phyloP scores from a whole-genome alignment of 805 yeast species.

The Saccharomycopsis schoenii region DNA sequence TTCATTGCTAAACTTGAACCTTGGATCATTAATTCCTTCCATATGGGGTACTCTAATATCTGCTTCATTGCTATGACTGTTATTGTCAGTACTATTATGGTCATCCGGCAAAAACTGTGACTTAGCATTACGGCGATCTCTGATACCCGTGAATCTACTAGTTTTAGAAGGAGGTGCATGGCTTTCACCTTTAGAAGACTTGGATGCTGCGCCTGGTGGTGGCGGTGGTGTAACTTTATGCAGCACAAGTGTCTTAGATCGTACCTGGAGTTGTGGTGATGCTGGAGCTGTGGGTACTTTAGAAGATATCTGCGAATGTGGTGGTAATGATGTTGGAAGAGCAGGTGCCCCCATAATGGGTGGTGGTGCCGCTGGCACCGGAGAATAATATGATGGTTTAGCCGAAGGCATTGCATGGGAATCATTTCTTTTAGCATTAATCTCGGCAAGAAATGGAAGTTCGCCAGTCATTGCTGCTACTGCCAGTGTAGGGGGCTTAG shows the following conservation, averaged over 20 bases:
- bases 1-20: constrained; percentile 61
- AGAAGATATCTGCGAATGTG: constrained; percentile 8
- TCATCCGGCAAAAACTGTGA: not conserved
- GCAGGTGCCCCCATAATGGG: constrained; percentile 19
- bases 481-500: constrained; percentile 4
- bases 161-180: constrained; percentile 21
- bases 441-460: constrained; percentile 49
- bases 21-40: constrained; percentile 49
- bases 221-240: constrained; percentile 17
- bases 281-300: constrained; percentile 18
- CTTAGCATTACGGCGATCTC: constrained; percentile 20
- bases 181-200: constrained; percentile 8
- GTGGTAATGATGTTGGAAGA: constrained; percentile 17
- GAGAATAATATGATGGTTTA: constrained; percentile 2
- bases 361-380: constrained; percentile 15
- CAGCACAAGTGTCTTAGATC: constrained; percentile 22
- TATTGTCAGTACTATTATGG: not conserved
- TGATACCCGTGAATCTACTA: constrained; percentile 14
- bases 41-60: constrained; percentile 5
- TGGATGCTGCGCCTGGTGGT: constrained; percentile 11
- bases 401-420: constrained; percentile 33
- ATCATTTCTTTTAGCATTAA: constrained; percentile 45
- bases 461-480: constrained; percentile 29
- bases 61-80: not conserved
- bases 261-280: constrained; percentile 18